Conservation (phyloP, 331 rosid species). For the Arachis monticola region DNA sequence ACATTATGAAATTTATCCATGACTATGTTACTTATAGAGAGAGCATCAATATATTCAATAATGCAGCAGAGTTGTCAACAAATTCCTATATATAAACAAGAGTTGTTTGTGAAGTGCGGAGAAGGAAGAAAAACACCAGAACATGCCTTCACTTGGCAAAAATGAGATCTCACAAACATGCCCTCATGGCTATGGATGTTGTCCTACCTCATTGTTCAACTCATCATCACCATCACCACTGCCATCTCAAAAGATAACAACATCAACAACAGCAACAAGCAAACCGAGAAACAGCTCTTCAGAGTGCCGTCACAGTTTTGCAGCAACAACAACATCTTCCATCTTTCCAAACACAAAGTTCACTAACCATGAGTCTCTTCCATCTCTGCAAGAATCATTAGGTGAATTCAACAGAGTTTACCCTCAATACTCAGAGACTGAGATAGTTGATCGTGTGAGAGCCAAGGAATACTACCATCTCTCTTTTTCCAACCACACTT, state of each 20-base stretch:
- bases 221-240: slow-evolving; percentile 42
- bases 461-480: slow-evolving; percentile 77
- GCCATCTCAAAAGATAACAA: slow-evolving; percentile 37
- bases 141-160: slow-evolving; percentile 60
- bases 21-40: slow-evolving; percentile 14
- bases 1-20: slow-evolving; percentile 8
- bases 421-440: slow-evolving; percentile 69
- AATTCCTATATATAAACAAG: slow-evolving; percentile 27
- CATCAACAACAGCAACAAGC: not conserved
- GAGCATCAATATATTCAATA: slow-evolving; percentile 15
- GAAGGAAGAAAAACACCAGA: slow-evolving; percentile 7
- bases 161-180: slow-evolving; percentile 59
- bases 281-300: slow-evolving; percentile 67
- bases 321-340: slow-evolving; percentile 55
- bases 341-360: slow-evolving; percentile 80
- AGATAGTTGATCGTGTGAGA: slow-evolving; percentile 63
- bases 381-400: slow-evolving; percentile 71
- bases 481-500: slow-evolving; percentile 63
- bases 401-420: slow-evolving; percentile 65
- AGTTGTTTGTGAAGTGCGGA: slow-evolving; percentile 33
- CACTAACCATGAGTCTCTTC: slow-evolving; percentile 91
- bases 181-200: slow-evolving; percentile 66
- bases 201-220: slow-evolving; percentile 59
- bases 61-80: slow-evolving; percentile 25
- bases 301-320: slow-evolving; percentile 74